Base-by-base conservation (phyloP, 148 eudicot species). In the Rhododendron kiyosumense region DNA sequence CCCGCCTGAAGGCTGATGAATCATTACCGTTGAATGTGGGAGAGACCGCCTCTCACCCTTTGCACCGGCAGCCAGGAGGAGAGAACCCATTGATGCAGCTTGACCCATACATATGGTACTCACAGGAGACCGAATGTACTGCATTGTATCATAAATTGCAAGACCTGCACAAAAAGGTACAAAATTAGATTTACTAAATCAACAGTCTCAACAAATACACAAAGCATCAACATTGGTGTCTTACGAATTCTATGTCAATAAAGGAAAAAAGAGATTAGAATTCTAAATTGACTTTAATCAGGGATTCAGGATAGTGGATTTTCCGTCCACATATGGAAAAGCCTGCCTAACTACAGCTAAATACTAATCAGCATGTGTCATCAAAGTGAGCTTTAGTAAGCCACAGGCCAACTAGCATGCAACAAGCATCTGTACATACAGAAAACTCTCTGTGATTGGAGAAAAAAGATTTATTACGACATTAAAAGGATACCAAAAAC, bases 111-210 rank as follows among this genome's bases (percentile, higher is more conserved):
- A 96, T 54, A 93, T 96, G 26, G 98, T 96, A 85, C 91, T 92
- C 57, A 96, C 92, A n/a, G 99, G 99, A 89, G 96, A 95, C 51
- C 99, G 93, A 71, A 96, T 96, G 88, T 96, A 96, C 92, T 96
- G 99, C 99, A 96, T 96, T 36, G 99, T 96, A 80, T 96, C 99
- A 88, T 96, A 96, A 83, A 96, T 96, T 83, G 98, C 99, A 92
- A 96, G 98, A 89, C 99, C 99, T 96, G 86, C 73, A 92, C 45
- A 49, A 63, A 48, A 86, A 36, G 30, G 48, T 85, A 84, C 11
- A 80, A 22, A 48, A 69, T 18, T 17, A 41, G 45, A 36, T 45
- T 10, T 59, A 26, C 75, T 43, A 63, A 12, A 57, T 52, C 10
- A 41, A 79, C 61, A 63, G 12, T 12, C 48, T 57, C 32, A 51